Evolutionary conservation across 495 filamentous ascomycete genomes (phyloP).

Genomic region (Podospora tetraspora): DNA sequence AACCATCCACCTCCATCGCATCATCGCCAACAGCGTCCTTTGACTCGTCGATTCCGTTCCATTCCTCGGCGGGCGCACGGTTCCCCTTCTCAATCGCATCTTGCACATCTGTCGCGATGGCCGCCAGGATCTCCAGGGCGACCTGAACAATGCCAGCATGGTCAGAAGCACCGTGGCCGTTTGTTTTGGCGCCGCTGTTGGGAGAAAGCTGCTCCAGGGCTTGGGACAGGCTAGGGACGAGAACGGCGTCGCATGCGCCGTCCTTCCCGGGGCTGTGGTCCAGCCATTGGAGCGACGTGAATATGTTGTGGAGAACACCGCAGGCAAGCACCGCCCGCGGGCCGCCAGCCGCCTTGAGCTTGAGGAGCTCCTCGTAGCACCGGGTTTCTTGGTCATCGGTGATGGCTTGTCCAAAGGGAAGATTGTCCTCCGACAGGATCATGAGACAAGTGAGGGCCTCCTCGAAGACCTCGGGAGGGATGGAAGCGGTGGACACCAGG

Average conservation of each 20-base stretch:
- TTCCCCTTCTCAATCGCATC: slow-evolving; percentile 39
- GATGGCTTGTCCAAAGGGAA: slow-evolving; percentile 39
- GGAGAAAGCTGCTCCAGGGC: slow-evolving; percentile 31
- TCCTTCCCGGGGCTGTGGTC: slow-evolving; percentile 44
- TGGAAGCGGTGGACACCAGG: slow-evolving; percentile 32
- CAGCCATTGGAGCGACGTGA: slow-evolving; percentile 40
- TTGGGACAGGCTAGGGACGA: slow-evolving; percentile 40
- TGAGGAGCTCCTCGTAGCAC: slow-evolving; percentile 36
- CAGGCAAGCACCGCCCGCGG: slow-evolving; percentile 42
- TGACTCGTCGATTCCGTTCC: slow-evolving; percentile 31
- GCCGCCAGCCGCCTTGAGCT: slow-evolving; percentile 30
- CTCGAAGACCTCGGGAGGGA: slow-evolving; percentile 34
- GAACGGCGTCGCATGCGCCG: slow-evolving; percentile 42
- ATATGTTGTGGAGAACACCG: slow-evolving; percentile 51
- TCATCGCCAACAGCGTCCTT: slow-evolving; percentile 13
- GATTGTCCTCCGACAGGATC: slow-evolving; percentile 52
- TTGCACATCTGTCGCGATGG: slow-evolving; percentile 52
- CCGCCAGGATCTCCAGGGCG: slow-evolving; percentile 52
- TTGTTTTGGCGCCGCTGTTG: slow-evolving; percentile 16
- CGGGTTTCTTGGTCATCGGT: slow-evolving; percentile 33
- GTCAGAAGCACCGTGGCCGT: slow-evolving; percentile 24
- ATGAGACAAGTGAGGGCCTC: slow-evolving; percentile 48
- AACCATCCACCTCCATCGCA: slow-evolving; percentile 28
- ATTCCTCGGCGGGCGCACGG: slow-evolving; percentile 24
- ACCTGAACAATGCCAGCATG: slow-evolving; percentile 39